Conservation (phyloP, 2,329 filamentous ascomycete genomes). For the Byssothecium circinans region DNA sequence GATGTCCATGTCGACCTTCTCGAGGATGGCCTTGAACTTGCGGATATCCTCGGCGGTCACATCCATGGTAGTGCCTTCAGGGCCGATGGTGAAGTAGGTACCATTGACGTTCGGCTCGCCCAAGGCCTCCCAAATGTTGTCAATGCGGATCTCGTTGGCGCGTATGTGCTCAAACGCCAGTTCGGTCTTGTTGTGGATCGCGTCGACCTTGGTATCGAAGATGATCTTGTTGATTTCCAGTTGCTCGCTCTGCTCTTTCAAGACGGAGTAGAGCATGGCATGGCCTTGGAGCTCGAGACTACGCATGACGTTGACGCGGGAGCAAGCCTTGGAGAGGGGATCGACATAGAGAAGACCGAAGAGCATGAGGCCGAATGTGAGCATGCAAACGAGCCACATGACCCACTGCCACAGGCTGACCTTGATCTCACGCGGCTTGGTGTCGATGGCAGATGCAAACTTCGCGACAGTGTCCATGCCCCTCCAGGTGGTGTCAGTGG, state of each 20-base stretch:
- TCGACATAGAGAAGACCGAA: neutral
- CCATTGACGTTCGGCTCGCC: constrained; percentile 26
- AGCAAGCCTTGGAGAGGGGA: neutral
- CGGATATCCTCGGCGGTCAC: neutral
- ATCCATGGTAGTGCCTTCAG: neutral
- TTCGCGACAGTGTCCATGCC: constrained; percentile 10
- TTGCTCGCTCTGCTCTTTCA: neutral
- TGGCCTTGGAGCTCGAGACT: neutral
- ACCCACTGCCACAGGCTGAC: neutral
- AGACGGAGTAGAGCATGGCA: neutral
- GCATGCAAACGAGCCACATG: neutral
- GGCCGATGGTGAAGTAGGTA: constrained; percentile 19
- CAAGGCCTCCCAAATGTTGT: constrained; percentile 27
- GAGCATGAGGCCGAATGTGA: neutral
- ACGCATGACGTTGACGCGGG: neutral
- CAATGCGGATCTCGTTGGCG: constrained; percentile 18
- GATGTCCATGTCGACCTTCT: neutral
- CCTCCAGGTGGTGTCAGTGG: constrained; percentile 16
- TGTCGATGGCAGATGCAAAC: too few species aligned
- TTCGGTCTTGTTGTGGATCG: constrained; percentile 10
- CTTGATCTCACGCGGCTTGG: neutral
- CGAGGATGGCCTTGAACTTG: neutral
- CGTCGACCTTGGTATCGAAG: neutral
- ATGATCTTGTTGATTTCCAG: neutral
- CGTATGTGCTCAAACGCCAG: constrained; percentile 8